phyloP scores from a whole-genome alignment of 2,329 filamentous ascomycete genomes.

The Spiromastix sp. region DNA sequence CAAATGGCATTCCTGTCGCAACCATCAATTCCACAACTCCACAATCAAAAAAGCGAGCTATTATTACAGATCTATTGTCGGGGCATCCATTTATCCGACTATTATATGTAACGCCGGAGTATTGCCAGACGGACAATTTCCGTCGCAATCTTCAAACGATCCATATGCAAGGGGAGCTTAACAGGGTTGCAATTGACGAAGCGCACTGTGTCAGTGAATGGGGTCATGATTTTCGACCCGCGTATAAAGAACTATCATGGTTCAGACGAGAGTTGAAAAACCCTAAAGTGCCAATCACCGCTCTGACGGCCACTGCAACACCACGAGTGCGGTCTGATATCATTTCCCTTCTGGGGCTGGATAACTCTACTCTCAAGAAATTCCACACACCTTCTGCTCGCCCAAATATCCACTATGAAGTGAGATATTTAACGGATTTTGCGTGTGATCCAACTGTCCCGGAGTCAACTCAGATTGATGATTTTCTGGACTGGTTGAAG shows the following conservation, averaged over 20 bases:
- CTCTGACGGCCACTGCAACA: conserved; percentile 85
- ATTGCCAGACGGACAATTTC: conserved; percentile 69
- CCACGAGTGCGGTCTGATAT: conserved; percentile 72
- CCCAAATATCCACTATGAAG: conserved; percentile 81
- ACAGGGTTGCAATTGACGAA: conserved; percentile 81
- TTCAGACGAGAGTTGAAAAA: conserved; percentile 59
- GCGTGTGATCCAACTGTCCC: conserved; percentile 20
- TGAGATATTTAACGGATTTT: conserved; percentile 48
- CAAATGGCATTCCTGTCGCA: conserved; percentile 66
- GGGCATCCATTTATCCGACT: conserved; percentile 76
- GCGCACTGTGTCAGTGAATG: conserved; percentile 97
- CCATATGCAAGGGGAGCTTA: conserved; percentile 72
- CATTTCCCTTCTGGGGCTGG: conserved; percentile 60
- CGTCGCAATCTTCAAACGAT: conserved; percentile 63
- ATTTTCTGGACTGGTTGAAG: conserved; percentile 69
- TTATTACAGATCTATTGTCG: conserved; percentile 73
- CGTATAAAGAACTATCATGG: conserved; percentile 79
- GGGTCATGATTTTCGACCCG: conserved; percentile 93
- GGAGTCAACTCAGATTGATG: conserved; percentile 57
- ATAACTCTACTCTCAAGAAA: conserved; percentile 51
- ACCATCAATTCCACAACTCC: conserved; percentile 80
- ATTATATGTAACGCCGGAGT: conserved; percentile 87
- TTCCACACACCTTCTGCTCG: conserved; percentile 80
- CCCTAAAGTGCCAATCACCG: conserved; percentile 81
- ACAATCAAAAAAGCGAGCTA: conserved; percentile 51